Base-by-base conservation (phyloP, 345 rosid species). In the Euphorbia peplus region DNA sequence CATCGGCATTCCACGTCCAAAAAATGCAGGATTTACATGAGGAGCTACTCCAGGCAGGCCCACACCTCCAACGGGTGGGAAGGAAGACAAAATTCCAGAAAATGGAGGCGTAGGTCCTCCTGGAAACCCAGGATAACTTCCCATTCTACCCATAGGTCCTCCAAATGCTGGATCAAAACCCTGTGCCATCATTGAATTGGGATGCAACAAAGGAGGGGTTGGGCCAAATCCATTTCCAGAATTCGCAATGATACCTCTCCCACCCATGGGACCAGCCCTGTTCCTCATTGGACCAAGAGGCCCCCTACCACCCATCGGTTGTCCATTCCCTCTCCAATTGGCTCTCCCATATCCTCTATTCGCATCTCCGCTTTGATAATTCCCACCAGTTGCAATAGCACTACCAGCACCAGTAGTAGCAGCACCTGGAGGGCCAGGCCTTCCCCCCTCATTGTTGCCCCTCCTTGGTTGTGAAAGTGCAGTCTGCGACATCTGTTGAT, bases 151-250 rank as follows among this genome's bases (percentile, higher is more conserved):
- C 88, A 90, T 85, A 1, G 86, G 95, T 29, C 85, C 91, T 67
- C 95, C 95, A 72, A 88, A 90, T 70, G 85, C 83, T 42, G 90
- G 92, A 72, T 90, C 95, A 80, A 91, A 91, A 21, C 91, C 95
- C 79, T 73, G 87, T 44, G 84, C 86, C 92, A 89, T 89, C 93
- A 91, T 89, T 50, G 90, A 66, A 28, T 83, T 86, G 3, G 83
- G 93, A 59, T 84, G 97, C 88, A 91, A 76, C 78, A 90, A 26
- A 48, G 88, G 90, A 50, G 91, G 91, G 30, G 77, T 73, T 18
- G 76, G 91, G 35, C 90, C 90, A 78, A 86, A 86, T 21, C 90
- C 89, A 76, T 72, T 80, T 62, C 89, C 97, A 69, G 89, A 88
- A 73, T 83, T 83, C 39, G 87, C 88, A 82, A 84, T 82, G 65